Base-by-base conservation (phyloP, 176 grass and related monocot species). In the Secale cereale region DNA sequence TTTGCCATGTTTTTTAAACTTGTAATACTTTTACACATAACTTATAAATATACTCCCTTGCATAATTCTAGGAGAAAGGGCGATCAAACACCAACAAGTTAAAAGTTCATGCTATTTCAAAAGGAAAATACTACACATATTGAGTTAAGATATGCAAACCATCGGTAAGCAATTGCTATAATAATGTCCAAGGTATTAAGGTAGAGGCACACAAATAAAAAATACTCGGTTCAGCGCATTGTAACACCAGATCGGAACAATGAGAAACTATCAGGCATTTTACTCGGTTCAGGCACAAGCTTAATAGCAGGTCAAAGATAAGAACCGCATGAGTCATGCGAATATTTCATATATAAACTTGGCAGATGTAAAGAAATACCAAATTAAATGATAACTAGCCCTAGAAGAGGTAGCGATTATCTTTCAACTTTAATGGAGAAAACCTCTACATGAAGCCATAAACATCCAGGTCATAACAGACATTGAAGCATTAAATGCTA, bases 401-500 rank as follows among this genome's bases (percentile, higher is more conserved):
- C 3, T 63, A 78, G 50, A 64, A 54, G 41, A 78, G 30, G 11
- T 41, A 32, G 66, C 6, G 16, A 23, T 37, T 35, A 57, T 15
- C 29, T 50, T 75, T 54, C 28, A 75, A 75, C 33, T 35, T 83
- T 41, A 65, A 11, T 35, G 3, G 30, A 80, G 41, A 80, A 88
- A 73, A 85, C 25, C 9, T 76, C 82, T 71, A 75, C 50, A 77
- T 50, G 62, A 54, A 52, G 59, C 19, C 74, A 83, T 66, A 61
- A 75, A 76, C 4, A 46, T 65, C 72, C 27, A 67, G 33, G 32
- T 31, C 6, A 37, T 39, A 75, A 52, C 1, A 20, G 39, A 57
- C 35, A 87, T 71, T 32, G 50, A 89, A 63, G 27, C 80, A 86
- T 77, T 61, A 48, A 81, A 73, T 84, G 64, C 81, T 70, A 86